Evolutionary conservation across 306 rosid genomes (phyloP).

Genomic region (Fragaria ananassa): DNA sequence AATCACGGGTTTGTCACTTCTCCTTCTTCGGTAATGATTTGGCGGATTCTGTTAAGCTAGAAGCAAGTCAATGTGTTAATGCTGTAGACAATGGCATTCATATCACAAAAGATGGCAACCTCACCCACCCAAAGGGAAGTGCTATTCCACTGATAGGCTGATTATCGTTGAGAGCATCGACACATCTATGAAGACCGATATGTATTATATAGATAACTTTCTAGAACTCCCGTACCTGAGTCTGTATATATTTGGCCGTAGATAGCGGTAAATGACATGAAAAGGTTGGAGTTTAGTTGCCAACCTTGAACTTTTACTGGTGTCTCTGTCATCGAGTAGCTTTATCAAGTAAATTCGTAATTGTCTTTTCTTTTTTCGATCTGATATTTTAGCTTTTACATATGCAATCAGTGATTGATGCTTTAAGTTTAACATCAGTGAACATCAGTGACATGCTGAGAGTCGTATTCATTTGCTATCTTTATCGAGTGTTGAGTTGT

Average conservation of each 20-base stretch:
- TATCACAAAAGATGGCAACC: conserved; percentile 24
- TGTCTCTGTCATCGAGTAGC: not conserved
- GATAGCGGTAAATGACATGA: not conserved
- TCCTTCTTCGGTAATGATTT: not conserved
- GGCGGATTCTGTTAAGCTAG: conserved; percentile 20
- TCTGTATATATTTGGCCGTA: not conserved
- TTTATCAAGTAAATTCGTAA: not conserved
- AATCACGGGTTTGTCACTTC: conserved; percentile 16
- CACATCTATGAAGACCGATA: conserved; percentile 30
- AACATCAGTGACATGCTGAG: too few relatives aligned
- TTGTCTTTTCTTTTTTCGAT: not conserved
- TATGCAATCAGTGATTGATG: not conserved
- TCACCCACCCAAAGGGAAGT: conserved; percentile 23
- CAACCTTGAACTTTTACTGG: not conserved
- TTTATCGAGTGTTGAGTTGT: too few relatives aligned
- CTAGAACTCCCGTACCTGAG: not conserved
- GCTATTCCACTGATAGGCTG: conserved; percentile 26
- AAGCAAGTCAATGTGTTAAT: conserved; percentile 6
- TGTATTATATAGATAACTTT: not conserved
- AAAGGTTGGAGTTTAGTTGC: not conserved
- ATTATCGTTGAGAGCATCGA: conserved; percentile 18
- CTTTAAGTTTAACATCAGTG: too few relatives aligned
- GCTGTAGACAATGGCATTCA: conserved; percentile 23
- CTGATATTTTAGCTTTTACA: not conserved
- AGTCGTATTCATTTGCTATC: too few relatives aligned